These are phyloP conservation scores for Trypanosoma mega DNA, from an alignment of 208 protist genomes.

Conservation along the genomic window DNA sequence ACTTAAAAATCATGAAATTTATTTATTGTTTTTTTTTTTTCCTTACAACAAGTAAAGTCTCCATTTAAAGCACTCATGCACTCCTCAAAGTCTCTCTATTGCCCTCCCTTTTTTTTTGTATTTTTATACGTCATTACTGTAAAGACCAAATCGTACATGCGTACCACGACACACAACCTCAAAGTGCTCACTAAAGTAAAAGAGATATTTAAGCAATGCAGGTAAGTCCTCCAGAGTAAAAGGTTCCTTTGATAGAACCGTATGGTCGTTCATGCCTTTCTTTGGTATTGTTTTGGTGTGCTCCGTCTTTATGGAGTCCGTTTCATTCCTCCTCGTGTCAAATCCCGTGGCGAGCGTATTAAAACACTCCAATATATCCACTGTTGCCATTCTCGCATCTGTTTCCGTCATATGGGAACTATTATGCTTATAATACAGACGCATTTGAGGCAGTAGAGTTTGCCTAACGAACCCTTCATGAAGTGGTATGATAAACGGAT, in stretches of 20 bases:
- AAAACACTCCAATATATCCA: constrained; percentile 26
- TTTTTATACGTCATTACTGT: neutral
- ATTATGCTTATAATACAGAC: constrained; percentile 25
- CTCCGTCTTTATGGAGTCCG: neutral
- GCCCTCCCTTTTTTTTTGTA: constrained; percentile 1
- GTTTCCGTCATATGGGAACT: neutral
- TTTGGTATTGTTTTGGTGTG: constrained; percentile 1
- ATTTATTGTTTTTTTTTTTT: constrained; percentile 13
- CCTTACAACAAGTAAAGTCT: too few relatives aligned
- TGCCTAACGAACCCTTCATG: constrained; percentile 39
- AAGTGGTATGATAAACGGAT: constrained; percentile 41
- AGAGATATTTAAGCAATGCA: constrained; percentile 27
- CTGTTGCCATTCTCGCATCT: constrained; percentile 4
- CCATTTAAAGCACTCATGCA: too few relatives aligned
- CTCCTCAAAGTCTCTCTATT: too few relatives aligned
- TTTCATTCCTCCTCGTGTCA: too few relatives aligned
- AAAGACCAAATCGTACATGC: constrained; percentile 19
- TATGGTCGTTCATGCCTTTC: neutral
- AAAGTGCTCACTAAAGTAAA: constrained; percentile 32
- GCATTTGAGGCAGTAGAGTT: constrained; percentile 56
- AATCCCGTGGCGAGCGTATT: constrained; percentile 3
- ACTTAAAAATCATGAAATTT: constrained; percentile 7
- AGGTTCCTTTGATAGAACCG: neutral
- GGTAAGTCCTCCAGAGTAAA: constrained; percentile 27
- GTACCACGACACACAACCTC: constrained; percentile 16